Evolutionary conservation across 1,284 basidiomycete species (phyloP).

Genomic region (Xerocomus amazonicus): DNA sequence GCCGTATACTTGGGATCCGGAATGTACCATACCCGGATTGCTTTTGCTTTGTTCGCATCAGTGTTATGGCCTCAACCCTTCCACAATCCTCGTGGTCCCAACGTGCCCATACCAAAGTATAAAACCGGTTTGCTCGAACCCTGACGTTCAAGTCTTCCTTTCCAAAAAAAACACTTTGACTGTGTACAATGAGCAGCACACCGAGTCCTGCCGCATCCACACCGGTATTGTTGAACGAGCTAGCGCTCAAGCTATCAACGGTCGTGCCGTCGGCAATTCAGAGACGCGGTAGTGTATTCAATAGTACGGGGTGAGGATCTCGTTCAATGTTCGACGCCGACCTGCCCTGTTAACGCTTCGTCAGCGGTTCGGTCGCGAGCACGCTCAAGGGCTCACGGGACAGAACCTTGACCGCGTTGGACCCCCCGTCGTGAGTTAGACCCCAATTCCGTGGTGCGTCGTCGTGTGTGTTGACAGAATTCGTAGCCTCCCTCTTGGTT

Average conservation of each 20-base stretch:
- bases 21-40: too few relatives aligned
- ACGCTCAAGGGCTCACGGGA: slow-evolving; percentile 20
- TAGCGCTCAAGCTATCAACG: slow-evolving; percentile 11
- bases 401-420: background rate
- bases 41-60: too few relatives aligned
- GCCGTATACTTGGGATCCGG: too few relatives aligned
- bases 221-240: background rate
- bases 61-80: background rate
- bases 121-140: background rate
- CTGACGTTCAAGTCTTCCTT: background rate
- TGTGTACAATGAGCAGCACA: slow-evolving; percentile 6
- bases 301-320: slow-evolving; percentile 9
- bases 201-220: background rate
- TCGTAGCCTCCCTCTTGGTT: slow-evolving; percentile 18
- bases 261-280: slow-evolving; percentile 17
- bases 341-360: background rate
- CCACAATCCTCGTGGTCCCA: background rate
- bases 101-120: background rate
- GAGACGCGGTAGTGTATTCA: background rate
- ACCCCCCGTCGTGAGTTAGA: slow-evolving; percentile 9
- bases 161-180: background rate
- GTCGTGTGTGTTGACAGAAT: slow-evolving; percentile 1
- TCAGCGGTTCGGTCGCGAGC: slow-evolving; percentile 6
- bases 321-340: too few relatives aligned
- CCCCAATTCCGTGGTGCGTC: background rate